Base-by-base conservation (phyloP, 116 monocot genomes). In the Papilionanthe hybrid region DNA sequence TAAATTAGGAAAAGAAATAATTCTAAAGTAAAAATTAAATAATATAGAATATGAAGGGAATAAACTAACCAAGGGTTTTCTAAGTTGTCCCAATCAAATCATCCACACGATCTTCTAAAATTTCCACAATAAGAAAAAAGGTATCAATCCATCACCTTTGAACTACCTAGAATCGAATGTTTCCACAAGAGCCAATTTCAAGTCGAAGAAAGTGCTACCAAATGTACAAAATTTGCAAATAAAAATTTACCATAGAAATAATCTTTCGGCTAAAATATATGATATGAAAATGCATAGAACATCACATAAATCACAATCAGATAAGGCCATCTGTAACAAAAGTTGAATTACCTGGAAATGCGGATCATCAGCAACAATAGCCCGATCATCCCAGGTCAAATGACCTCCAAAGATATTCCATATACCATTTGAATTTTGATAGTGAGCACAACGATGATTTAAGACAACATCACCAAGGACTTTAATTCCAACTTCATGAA, bases 381-480 rank as follows among this genome's bases (percentile, higher is more conserved):
- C 96, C 75, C 89, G 83, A 29, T 91, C 94, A 92, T 94, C 96
- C 96, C 96, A 97, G 73, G 88, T 90, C 66, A 97, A 80, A 60
- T 79, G 94, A 23, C 96, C 96, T 69, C 96, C 96, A 85, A 94
- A 96, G 49, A 96, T 69, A 77, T 96, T 96, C 96, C 96, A 96
- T 25, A 94, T 79, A 42, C 94, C 96, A 89, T 96, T 91, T 72
- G 57, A 29, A 72, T 94, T 94, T 82, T 87, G 72, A 79, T 42
- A 85, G 25, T 94, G 90, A 76, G 96, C 96, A 82, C 96, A 96
- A 65, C 96, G 88, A 84, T 96, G 96, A 83, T 96, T 96, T 65
- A 96, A 80, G 12, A 94, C 96, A 78, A 55, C 94, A 84, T 96
- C 96, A 79, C 96, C 94, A 80, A 96, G 89, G 81, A 92, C 94